A percentile compares a stretch with the other conserved stretches of the same genome.
These are phyloP conservation scores for Tremellales sp. DNA, from an alignment of 1,284 basidiomycete species.

Conservation along the genomic window DNA sequence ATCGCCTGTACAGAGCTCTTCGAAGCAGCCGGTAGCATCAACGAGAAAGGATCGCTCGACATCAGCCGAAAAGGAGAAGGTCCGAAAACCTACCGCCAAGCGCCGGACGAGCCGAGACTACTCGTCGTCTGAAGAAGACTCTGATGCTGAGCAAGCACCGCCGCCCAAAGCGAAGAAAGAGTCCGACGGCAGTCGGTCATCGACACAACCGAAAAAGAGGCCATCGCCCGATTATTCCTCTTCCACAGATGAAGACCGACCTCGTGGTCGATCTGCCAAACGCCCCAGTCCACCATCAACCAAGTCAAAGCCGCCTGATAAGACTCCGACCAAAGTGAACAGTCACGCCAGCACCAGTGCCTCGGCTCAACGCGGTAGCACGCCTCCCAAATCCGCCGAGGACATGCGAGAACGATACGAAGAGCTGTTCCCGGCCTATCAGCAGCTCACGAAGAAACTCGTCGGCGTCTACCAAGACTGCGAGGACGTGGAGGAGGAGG, in stretches of 20 bases:
- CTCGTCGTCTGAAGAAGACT: neutral
- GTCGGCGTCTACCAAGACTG: conserved; percentile 22
- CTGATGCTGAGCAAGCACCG: neutral
- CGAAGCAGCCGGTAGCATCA: too few species aligned
- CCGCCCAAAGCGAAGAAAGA: neutral
- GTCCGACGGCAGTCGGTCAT: too few species aligned
- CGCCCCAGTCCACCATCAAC: neutral
- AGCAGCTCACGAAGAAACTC: conserved; percentile 26
- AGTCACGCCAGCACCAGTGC: neutral
- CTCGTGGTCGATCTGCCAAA: too few species aligned
- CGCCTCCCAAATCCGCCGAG: conserved; percentile 5
- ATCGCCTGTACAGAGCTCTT: too few species aligned
- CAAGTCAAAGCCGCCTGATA: neutral
- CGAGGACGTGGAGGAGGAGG: conserved; percentile 13
- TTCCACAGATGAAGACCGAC: too few species aligned
- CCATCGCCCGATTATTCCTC: too few species aligned
- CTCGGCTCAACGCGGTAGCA: neutral
- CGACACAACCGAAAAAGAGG: neutral
- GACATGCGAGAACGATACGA: conserved; percentile 35
- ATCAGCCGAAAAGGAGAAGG: neutral
- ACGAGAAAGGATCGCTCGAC: too few species aligned
- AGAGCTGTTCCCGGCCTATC: conserved; percentile 38
- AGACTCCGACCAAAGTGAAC: neutral
- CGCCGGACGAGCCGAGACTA: neutral
- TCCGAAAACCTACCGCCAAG: neutral